Evolutionary conservation across 1,284 basidiomycete species (phyloP).

Genomic region (Microbotryomycetes sp.): DNA sequence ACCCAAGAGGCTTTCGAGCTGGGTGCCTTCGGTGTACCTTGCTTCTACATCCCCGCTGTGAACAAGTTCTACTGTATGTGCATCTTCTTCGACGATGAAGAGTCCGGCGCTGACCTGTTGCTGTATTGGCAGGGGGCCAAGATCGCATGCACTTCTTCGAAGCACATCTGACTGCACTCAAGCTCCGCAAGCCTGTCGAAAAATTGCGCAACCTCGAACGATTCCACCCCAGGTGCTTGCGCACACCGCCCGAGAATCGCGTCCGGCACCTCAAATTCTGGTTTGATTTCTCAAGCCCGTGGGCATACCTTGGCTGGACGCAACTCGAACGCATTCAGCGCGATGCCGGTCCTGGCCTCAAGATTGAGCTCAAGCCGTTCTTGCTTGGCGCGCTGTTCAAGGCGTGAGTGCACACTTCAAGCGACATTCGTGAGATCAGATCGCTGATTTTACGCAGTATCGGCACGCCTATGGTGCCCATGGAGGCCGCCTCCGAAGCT

Average conservation of each 20-base stretch:
- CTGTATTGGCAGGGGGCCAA: too few relatives aligned
- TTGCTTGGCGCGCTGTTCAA: slow-evolving; percentile 8
- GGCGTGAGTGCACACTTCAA: too few relatives aligned
- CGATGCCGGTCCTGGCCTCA: slow-evolving; percentile 2
- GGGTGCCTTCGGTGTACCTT: slow-evolving; percentile 12
- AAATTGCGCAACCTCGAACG: slow-evolving; percentile 2
- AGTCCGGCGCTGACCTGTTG: too few relatives aligned
- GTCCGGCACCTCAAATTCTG: slow-evolving; percentile 5
- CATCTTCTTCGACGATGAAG: too few relatives aligned
- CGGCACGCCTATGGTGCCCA: slow-evolving; percentile 7
- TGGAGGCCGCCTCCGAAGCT: not conserved
- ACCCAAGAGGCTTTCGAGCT: slow-evolving; percentile 6
- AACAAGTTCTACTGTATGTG: slow-evolving; percentile 6
- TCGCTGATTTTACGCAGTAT: too few relatives aligned
- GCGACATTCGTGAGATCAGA: too few relatives aligned
- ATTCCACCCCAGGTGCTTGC: slow-evolving; percentile 6
- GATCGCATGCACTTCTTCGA: slow-evolving; percentile 7
- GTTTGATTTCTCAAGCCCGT: slow-evolving; percentile 10
- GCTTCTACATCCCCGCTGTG: not conserved
- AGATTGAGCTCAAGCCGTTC: slow-evolving; percentile 6
- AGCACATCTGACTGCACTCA: slow-evolving; percentile 3
- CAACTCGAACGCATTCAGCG: slow-evolving; percentile 5
- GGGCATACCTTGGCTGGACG: slow-evolving; percentile 6
- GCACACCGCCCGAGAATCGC: not conserved
- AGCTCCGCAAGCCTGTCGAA: slow-evolving; percentile 1